These are phyloP conservation scores for Cenchrus purpureus DNA, from an alignment of 176 grass and related monocot genomes.

Conservation along the genomic window DNA sequence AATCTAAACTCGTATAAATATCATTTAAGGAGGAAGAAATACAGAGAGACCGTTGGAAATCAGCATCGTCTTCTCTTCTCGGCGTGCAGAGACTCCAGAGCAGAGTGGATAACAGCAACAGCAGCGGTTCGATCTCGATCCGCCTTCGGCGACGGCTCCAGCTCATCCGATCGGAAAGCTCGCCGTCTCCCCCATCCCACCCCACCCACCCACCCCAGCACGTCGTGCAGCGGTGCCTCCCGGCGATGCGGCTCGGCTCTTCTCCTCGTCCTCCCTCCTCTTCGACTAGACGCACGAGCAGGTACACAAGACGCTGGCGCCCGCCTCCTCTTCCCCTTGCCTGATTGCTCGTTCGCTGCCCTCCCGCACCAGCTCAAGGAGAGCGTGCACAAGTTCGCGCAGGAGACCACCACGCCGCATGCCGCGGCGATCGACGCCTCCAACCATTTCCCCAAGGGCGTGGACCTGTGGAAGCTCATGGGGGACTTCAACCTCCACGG, in stretches of 20 bases:
- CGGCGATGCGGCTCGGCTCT: slow-evolving; percentile 36
- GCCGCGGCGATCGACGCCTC: slow-evolving; percentile 68
- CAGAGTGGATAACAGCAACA: no score
- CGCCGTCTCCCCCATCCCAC: no score
- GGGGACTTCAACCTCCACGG: slow-evolving; percentile 96
- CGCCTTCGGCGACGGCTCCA: no score
- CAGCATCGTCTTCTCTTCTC: no score
- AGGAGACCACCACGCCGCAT: slow-evolving; percentile 86
- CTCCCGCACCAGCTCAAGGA: slow-evolving; percentile 69
- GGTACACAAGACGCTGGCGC: slow-evolving; percentile 32
- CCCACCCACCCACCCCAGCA: no score
- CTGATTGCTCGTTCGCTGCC: not conserved
- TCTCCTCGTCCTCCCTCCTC: slow-evolving; percentile 79
- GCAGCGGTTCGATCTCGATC: no score
- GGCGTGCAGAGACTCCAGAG: no score
- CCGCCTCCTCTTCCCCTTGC: not conserved
- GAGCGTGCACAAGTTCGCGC: slow-evolving; percentile 84
- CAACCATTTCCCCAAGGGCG: slow-evolving; percentile 72
- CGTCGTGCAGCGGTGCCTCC: no score
- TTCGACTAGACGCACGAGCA: slow-evolving; percentile 94
- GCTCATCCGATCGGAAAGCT: no score
- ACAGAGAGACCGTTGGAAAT: no score
- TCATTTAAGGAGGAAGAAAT: no score
- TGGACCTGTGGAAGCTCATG: slow-evolving; percentile 93
- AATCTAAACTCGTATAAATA: no score